Percentiles rank a stretch among this genome's conserved stretches.
Evolutionary conservation across 164 flowering plant species (phyloP).

Genomic region (Magnolia sinica): DNA sequence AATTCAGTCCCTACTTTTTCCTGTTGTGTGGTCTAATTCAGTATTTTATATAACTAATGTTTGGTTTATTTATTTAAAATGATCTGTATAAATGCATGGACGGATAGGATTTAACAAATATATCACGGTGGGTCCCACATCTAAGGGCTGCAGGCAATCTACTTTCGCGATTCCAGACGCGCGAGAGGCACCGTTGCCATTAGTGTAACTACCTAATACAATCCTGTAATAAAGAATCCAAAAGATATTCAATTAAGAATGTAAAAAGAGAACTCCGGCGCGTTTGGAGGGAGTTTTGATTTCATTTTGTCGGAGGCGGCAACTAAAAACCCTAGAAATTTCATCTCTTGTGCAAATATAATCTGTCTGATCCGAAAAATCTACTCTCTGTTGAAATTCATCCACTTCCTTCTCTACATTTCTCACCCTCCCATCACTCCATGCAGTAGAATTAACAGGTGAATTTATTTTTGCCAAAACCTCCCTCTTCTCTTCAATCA

Average conservation of each 20-base stretch:
- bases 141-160: too few species aligned
- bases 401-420: background rate
- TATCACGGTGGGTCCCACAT: too few species aligned
- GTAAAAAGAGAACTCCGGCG: background rate
- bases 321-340: background rate
- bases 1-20: too few species aligned
- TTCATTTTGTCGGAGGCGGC: slow-evolving; percentile 3
- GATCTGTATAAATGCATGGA: too few species aligned
- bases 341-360: background rate
- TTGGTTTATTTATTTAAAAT: too few species aligned
- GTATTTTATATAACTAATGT: too few species aligned
- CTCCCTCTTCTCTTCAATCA: too few species aligned
- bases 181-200: too few species aligned
- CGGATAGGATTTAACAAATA: too few species aligned
- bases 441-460: background rate
- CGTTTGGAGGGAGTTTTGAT: slow-evolving; percentile 7
- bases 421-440: background rate
- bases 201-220: background rate
- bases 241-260: background rate
- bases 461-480: background rate
- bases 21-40: too few species aligned
- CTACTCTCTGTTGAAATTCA: background rate
- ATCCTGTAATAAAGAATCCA: background rate
- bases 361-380: slow-evolving; percentile 11
- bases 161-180: too few species aligned